Evolutionary conservation across 495 filamentous ascomycete species (phyloP), one percentile per base, ranked within the genome.

Genomic region (Wilcoxina mikolae): DNA sequence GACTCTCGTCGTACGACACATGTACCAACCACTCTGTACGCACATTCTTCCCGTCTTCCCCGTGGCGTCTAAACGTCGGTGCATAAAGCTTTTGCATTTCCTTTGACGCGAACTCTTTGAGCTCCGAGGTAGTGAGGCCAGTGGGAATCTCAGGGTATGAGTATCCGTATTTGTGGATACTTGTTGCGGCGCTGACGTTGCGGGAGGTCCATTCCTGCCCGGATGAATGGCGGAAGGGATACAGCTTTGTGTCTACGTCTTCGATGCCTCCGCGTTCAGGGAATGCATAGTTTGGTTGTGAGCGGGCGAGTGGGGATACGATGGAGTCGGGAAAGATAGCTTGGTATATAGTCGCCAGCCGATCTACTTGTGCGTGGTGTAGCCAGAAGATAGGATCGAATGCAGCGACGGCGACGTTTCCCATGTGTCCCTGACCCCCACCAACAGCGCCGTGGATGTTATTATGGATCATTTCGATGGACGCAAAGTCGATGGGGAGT

Each of bases 321-420:
- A 74, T 79, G 47, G 72, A 70, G 2, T 76, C 60, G 3, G 80
- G 81, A 56, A 85, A 73, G n/a, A 85, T 59, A 0, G 72, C 70
- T 67, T 88, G 83, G 82, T 83, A 89, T 47, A 87, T 76, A 3
- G 84, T 76, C 57, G 82, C 79, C 43, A 78, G 65, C 2, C 84
- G 74, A 59, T 89, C 85, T 17, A 86, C 72, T 56, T 78, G 81
- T 35, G 71, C 66, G 52, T 76, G 72, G 49, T 87, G 84, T 3
- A 87, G 68, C 67, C 77, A 84, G 68, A 88, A 89, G 35, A 84
- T 70, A 0, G 84, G 83, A 60, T 87, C 84, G 58, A 84, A 88
- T 12, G 77, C 76, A 3, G 84, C 78, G 55, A 78, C 83, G 0
- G 75, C 73, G 23, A 82, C 71, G 56, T 73, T 73, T 2, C 72